A percentile compares a stretch with the other conserved stretches of the same genome.
Conservation (phyloP, 495 filamentous ascomycete species). For the Talaromyces adpressus region DNA sequence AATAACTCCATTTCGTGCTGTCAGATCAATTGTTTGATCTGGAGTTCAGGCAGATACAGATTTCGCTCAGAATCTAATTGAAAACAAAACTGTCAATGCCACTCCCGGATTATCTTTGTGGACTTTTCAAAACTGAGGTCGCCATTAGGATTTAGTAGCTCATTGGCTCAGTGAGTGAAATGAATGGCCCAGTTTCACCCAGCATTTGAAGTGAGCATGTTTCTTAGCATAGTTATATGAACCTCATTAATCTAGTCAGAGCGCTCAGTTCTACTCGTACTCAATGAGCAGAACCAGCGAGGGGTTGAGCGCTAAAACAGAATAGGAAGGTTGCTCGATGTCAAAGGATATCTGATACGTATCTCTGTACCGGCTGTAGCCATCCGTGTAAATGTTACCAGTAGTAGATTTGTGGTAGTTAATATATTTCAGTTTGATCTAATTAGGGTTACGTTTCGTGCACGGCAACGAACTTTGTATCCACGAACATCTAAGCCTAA, state of each 20-base stretch:
- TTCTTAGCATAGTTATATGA: neutral
- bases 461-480: neutral
- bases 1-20: neutral
- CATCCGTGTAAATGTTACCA: neutral
- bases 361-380: neutral
- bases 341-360: neutral
- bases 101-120: too few species aligned
- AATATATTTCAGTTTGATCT: too few species aligned
- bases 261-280: neutral
- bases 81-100: neutral
- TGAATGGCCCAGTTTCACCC: neutral
- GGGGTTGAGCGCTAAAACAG: neutral
- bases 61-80: neutral
- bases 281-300: neutral
- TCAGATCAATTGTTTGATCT: neutral
- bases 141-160: too few species aligned
- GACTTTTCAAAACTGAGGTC: too few species aligned
- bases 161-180: neutral
- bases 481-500: neutral
- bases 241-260: neutral
- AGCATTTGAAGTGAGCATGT: neutral
- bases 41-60: neutral
- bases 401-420: too few species aligned
- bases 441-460: neutral
- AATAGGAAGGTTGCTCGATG: neutral